Percentiles rank a stretch among this genome's conserved stretches.
Evolutionary conservation across 345 rosid genomes (phyloP).

Genomic region (Citrus unshiu): DNA sequence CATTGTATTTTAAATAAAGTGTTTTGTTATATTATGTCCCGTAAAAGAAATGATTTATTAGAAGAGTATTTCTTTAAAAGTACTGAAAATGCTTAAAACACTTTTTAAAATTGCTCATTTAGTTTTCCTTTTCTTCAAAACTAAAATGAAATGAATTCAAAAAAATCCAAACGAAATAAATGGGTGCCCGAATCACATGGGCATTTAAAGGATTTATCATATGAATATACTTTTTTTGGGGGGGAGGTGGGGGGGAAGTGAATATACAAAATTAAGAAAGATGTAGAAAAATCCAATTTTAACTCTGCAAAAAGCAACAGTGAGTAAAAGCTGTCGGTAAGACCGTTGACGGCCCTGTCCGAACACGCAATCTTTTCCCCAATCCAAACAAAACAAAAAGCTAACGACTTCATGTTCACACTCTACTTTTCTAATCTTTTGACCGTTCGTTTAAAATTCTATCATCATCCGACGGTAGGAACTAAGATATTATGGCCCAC

Average conservation of each 20-base stretch:
- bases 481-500: not conserved
- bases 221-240: too few species aligned
- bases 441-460: not conserved
- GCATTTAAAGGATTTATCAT: too few species aligned
- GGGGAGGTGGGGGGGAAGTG: too few species aligned
- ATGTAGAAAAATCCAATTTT: not conserved
- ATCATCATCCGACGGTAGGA: not conserved
- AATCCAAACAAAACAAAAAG: not conserved
- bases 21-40: too few species aligned
- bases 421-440: not conserved
- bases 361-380: constrained; percentile 6
- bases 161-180: not conserved
- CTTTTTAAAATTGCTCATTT: too few species aligned
- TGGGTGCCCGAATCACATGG: not conserved
- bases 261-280: too few species aligned
- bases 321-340: constrained; percentile 17
- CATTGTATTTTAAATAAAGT: too few species aligned
- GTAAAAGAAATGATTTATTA: too few species aligned
- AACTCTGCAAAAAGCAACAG: constrained; percentile 18
- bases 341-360: constrained; percentile 23
- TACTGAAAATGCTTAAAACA: too few species aligned
- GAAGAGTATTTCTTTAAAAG: too few species aligned
- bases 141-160: too few species aligned
- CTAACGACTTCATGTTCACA: not conserved
- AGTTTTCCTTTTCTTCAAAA: too few species aligned